A percentile compares a stretch with the other conserved stretches of the same genome.
Conservation (phyloP, 495 filamentous ascomycete genomes). For the Beverwykella pulmonaria region DNA sequence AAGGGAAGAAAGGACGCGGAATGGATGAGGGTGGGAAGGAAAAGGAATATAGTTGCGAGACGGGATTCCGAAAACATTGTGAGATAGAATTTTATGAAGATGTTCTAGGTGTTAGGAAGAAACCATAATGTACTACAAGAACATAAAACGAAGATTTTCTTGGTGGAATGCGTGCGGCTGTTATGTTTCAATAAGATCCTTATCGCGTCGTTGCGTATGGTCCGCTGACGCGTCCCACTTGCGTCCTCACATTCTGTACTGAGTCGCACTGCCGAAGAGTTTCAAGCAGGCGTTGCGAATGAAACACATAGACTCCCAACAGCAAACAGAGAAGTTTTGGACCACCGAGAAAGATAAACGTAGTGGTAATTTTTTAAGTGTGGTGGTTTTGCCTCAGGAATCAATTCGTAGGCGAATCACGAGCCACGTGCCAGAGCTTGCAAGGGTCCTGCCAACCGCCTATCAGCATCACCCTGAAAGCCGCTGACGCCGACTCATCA, state of each 20-base stretch:
- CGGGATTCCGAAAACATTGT: not conserved
- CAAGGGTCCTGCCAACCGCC: not conserved
- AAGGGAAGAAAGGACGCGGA: constrained; percentile 21
- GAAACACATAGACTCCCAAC: not conserved
- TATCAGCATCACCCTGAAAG: not conserved
- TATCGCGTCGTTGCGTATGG: not conserved
- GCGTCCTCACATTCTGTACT: not conserved
- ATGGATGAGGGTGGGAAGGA: not conserved
- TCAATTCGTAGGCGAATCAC: too few relatives aligned
- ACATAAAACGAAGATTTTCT: not conserved
- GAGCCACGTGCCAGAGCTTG: too few relatives aligned
- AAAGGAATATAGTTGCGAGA: not conserved
- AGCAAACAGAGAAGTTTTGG: not conserved
- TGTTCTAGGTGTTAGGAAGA: not conserved
- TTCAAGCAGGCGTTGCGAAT: not conserved
- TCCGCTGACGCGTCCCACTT: not conserved
- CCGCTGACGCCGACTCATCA: constrained; percentile 7
- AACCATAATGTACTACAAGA: not conserved
- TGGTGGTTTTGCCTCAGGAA: too few relatives aligned
- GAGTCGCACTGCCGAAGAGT: not conserved
- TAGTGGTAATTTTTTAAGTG: too few relatives aligned
- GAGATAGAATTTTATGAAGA: not conserved
- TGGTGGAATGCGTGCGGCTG: not conserved
- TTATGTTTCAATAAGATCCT: not conserved
- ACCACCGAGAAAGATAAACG: too few relatives aligned